These are phyloP conservation scores for Hypoxylon perforatum DNA, from an alignment of 495 filamentous ascomycete genomes.

Conservation along the genomic window DNA sequence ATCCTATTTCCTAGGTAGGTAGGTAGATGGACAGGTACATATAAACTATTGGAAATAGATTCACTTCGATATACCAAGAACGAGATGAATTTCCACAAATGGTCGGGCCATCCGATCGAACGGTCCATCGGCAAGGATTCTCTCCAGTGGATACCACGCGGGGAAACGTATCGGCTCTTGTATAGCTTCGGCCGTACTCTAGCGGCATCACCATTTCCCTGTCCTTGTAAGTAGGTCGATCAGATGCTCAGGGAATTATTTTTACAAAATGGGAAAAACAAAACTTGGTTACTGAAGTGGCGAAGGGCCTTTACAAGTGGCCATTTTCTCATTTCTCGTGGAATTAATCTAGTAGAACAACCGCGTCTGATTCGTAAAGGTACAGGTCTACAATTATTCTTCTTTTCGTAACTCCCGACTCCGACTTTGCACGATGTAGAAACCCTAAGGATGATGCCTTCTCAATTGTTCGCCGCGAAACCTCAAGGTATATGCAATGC, in stretches of 20 bases:
- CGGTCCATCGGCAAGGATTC: constrained; percentile 15
- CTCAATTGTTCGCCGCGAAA: constrained; percentile 11
- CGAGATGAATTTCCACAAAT: background rate
- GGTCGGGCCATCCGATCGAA: constrained; percentile 28
- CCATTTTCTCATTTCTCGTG: constrained; percentile 35
- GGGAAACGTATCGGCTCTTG: constrained; percentile 45
- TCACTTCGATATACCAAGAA: background rate
- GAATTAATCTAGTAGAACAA: constrained; percentile 25
- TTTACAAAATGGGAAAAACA: background rate
- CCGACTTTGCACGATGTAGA: constrained; percentile 31
- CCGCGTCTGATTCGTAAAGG: constrained; percentile 14
- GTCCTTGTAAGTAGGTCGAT: too few species aligned
- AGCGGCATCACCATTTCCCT: constrained; percentile 27
- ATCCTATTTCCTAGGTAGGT: too few species aligned
- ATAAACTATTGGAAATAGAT: too few species aligned
- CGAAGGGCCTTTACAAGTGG: constrained; percentile 28
- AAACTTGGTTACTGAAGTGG: constrained; percentile 22
- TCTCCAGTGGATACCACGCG: constrained; percentile 31
- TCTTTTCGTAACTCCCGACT: constrained; percentile 21
- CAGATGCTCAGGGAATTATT: too few species aligned
- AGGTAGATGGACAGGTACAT: too few species aligned
- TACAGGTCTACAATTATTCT: constrained; percentile 18
- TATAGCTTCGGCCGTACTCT: constrained; percentile 3
- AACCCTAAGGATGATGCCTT: constrained; percentile 17
- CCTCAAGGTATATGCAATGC: constrained; percentile 41